Conservation (phyloP, 1,139 yeast genomes). For the Protomyces macrosporus region DNA sequence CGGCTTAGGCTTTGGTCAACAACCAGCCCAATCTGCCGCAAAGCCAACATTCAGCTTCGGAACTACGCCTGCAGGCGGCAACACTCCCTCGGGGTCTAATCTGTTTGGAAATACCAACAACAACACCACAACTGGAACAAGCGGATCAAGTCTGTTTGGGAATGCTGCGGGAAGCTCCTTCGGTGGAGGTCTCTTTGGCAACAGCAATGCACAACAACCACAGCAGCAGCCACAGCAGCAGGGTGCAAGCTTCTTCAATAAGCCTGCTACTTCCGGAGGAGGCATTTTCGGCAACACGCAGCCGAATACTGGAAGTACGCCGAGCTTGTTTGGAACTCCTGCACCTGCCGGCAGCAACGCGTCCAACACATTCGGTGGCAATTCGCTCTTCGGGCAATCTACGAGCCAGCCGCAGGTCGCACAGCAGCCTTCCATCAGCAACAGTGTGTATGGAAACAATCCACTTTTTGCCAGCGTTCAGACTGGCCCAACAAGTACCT, state of each 20-base stretch:
- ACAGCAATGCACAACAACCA: not conserved
- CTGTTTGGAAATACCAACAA: slow-evolving; percentile 29
- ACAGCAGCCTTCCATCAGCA: slow-evolving; percentile 46
- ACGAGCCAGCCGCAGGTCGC: not conserved
- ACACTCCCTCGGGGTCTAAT: slow-evolving; percentile 26
- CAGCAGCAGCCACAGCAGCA: not conserved
- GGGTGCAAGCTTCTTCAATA: not conserved
- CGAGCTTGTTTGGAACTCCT: slow-evolving; percentile 18
- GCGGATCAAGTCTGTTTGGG: slow-evolving; percentile 33
- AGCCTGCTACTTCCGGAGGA: slow-evolving; percentile 32
- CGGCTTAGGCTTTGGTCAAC: too few relatives aligned
- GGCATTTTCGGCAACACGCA: slow-evolving; percentile 35
- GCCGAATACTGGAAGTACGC: slow-evolving; percentile 4
- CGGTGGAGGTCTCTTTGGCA: slow-evolving; percentile 38
- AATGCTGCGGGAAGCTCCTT: slow-evolving; percentile 26
- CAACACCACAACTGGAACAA: slow-evolving; percentile 10
- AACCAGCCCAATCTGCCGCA: slow-evolving; percentile 36
- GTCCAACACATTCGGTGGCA: slow-evolving; percentile 28
- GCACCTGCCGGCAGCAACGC: slow-evolving; percentile 31
- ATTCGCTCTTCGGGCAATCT: not conserved
- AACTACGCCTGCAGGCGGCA: slow-evolving; percentile 8
- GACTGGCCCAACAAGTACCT: slow-evolving; percentile 27
- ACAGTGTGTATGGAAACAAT: slow-evolving; percentile 69
- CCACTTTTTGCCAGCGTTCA: slow-evolving; percentile 52
- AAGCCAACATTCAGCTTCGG: slow-evolving; percentile 32